Evolutionary conservation across 2,329 filamentous ascomycete species (phyloP).

Genomic region (Cercospora berteroae): DNA sequence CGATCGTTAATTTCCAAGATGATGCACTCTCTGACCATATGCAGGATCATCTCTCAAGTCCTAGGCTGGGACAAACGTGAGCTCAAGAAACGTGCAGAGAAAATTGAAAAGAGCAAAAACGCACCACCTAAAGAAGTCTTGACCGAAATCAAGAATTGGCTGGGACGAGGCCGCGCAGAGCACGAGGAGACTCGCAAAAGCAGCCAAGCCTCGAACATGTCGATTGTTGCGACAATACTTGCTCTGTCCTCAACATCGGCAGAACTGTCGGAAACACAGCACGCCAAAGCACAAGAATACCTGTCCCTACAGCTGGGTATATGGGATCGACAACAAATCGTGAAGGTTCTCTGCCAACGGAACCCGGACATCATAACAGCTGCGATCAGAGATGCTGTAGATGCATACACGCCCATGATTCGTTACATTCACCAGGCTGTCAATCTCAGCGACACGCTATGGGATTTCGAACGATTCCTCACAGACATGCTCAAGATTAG

Average conservation of each 20-base stretch:
- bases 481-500: conserved; percentile 65
- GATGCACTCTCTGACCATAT: conserved; percentile 1
- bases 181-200: conserved; percentile 60
- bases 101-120: conserved; percentile 62
- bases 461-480: conserved; percentile 66
- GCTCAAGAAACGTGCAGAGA: conserved; percentile 63
- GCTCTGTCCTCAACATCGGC: conserved; percentile 48
- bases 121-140: conserved; percentile 61
- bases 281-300: conserved; percentile 66
- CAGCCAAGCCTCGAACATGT: conserved; percentile 56
- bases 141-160: conserved; percentile 59
- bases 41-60: conserved; percentile 69
- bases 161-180: conserved; percentile 52
- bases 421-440: conserved; percentile 67
- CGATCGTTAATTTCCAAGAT: neutral
- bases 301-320: conserved; percentile 68
- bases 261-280: conserved; percentile 58
- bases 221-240: conserved; percentile 67
- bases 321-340: conserved; percentile 70
- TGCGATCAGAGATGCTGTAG: conserved; percentile 62
- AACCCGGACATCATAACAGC: conserved; percentile 72
- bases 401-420: conserved; percentile 72
- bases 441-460: conserved; percentile 67
- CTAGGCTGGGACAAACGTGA: conserved; percentile 70
- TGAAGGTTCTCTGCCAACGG: conserved; percentile 63